Evolutionary conservation across 2,329 filamentous ascomycete genomes (phyloP).

Genomic region (Aspergillus calidoustus): DNA sequence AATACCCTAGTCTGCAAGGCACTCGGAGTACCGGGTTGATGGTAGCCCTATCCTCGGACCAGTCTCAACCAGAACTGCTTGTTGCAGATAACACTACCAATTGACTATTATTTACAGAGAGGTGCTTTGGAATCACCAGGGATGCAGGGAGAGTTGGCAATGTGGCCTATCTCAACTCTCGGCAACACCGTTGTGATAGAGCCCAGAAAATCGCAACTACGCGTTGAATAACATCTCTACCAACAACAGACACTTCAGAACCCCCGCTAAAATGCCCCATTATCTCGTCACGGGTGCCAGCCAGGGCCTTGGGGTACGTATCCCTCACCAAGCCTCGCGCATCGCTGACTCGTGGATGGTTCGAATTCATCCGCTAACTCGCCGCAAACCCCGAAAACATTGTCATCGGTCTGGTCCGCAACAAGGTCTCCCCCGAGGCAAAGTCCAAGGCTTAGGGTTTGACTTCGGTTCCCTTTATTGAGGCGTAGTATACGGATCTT

Average conservation of each 20-base stretch:
- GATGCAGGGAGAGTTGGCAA: no score
- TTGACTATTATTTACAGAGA: no score
- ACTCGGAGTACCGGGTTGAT: no score
- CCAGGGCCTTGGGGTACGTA: background rate
- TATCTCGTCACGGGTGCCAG: background rate
- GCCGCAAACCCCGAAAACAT: conserved; percentile 50
- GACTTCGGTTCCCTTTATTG: conserved; percentile 48
- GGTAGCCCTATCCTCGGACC: no score
- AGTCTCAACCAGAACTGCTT: no score
- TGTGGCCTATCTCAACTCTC: no score
- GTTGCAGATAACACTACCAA: no score
- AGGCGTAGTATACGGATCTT: conserved; percentile 51
- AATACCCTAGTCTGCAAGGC: no score
- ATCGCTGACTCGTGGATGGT: conserved; percentile 55
- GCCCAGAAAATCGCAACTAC: background rate
- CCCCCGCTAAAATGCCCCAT: background rate
- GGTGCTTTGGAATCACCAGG: no score
- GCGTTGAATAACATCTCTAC: background rate
- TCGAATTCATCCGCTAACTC: conserved; percentile 53
- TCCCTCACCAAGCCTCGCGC: background rate
- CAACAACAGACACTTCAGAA: background rate
- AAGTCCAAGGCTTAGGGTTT: conserved; percentile 46
- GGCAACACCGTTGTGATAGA: no score
- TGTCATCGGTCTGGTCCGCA: conserved; percentile 55
- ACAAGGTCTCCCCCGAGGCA: conserved; percentile 51